Evolutionary conservation across 257 asterid genomes (phyloP), one percentile per base, ranked within the genome.

Genomic region (Scutellaria galericulata): DNA sequence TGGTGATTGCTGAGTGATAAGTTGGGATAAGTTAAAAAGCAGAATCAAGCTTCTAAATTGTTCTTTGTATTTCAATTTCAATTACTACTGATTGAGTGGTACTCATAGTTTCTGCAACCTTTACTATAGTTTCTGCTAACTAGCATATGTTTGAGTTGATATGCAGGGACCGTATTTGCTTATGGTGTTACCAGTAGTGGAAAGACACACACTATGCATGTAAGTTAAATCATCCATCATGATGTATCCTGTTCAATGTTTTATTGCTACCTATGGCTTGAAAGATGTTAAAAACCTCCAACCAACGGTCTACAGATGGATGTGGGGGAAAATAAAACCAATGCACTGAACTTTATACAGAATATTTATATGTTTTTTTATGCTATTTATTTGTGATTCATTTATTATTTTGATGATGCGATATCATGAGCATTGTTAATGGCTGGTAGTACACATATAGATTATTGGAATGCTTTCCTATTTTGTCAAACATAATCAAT

Each of bases 181-280:
- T 95, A 95, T 84, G 99, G 99, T 77, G 99, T 95, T 78, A 95
- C 99, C 47, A 95, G 98, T 73, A 95, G 99, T 82, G 99, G 99
- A 78, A 95, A 95, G 91, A 95, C 99, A 40, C 97, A 95, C 82
- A 95, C 99, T 47, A 95, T 95, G 99, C 99, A 95, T 84, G 99
- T 95, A 83, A 87, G 98, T 81, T 31, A 63, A 20, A 70, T 75
- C 50, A 42, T 56, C 50, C 70, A 46, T 50, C 37, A 41, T 75
- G 79, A 46, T 67, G 53, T 60, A 48, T 72, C 53, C 54, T 66
- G 62, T 72, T 66, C 31, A 31, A 41, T 57, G 40, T 18, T 74
- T 68, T 54, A 45, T 9, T 11, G 62, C 40, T 54, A 39, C 39
- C 52, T 47, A 40, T 55, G 63, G 55, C 47, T 20, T 52, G 74